phyloP scores from a whole-genome alignment of 2,329 filamentous ascomycete genomes.

The Blastomyces silverae region DNA sequence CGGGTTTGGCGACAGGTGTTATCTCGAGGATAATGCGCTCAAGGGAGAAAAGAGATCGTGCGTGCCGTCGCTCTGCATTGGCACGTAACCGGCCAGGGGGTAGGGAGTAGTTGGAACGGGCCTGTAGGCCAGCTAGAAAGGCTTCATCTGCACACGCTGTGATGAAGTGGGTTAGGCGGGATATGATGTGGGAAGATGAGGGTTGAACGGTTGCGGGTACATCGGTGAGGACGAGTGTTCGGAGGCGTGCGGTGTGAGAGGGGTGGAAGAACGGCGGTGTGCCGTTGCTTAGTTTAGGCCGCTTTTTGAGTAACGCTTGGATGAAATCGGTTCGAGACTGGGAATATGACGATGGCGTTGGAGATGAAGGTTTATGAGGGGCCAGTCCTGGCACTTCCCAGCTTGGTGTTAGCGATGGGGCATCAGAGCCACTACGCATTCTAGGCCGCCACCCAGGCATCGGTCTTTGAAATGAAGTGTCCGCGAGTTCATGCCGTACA shows the following conservation, averaged over 20 bases:
- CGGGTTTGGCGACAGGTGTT: slow-evolving; percentile 29
- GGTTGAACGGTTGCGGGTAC: slow-evolving; percentile 44
- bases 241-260: slow-evolving; percentile 49
- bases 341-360: slow-evolving; percentile 23
- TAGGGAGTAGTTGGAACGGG: slow-evolving; percentile 51
- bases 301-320: slow-evolving; percentile 35
- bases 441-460: not conserved
- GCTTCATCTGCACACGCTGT: slow-evolving; percentile 52
- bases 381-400: slow-evolving; percentile 2
- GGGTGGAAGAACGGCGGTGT: slow-evolving; percentile 45
- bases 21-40: slow-evolving; percentile 53
- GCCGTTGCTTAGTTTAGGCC: slow-evolving; percentile 31
- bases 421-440: not conserved
- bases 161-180: slow-evolving; percentile 49
- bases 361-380: not conserved
- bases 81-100: slow-evolving; percentile 51
- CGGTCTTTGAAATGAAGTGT: slow-evolving; percentile 24
- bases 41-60: slow-evolving; percentile 50
- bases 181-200: slow-evolving; percentile 40
- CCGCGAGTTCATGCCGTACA: slow-evolving; percentile 36
- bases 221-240: slow-evolving; percentile 51
- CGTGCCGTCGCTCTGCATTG: slow-evolving; percentile 44
- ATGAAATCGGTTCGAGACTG: slow-evolving; percentile 30
- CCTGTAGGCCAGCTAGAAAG: slow-evolving; percentile 47
- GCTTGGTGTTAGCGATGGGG: slow-evolving; percentile 8